Base-by-base conservation (phyloP, 75 land plant species). In the Sequoiadendron giganteum region DNA sequence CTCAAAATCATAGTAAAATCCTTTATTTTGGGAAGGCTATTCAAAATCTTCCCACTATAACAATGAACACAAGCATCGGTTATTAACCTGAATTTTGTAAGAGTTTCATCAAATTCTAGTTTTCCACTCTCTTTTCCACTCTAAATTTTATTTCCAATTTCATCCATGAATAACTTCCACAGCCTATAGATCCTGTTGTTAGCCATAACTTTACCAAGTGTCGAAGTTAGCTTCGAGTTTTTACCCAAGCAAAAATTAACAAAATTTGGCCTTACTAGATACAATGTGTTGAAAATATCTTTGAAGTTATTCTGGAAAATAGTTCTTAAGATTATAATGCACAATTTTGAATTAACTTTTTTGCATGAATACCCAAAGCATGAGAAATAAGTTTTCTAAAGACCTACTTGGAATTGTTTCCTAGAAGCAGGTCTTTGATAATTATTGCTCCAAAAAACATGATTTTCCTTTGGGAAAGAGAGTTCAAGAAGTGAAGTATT, bases 261-360 rank as follows among this genome's bases (percentile, higher is more conserved):
- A 84, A 97, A 95, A 32, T 84, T 87, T 25, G 97, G 95, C 77
- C 93, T 91, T 47, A 93, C 97, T 58, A 95, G 82, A 40, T 93
- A 87, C 39, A 97, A 87, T 15, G 92, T 93, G 85, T 94, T 97
- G 86, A 86, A 94, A 25, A 96, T 92, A 88, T 97, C 98, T 45
- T 86, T 87, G 87, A 95, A 94, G 73, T 96, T 97, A 83, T 97
- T 97, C 91, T 96, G 98, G 85, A 97, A 97, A n/a, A 94, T 91
- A 75, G 98, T 96, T 34, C 99, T 96, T 7, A 98, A 97, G 68
- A 97, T 92, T 55, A 97, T 87, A 39, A 97, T 92, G 2, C 99
- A 89, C 88, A 86, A 80, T 32, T 90, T 76, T 8, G 97, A 94
- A 77, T 92, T 86, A 32, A 97, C 89, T 14, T 90, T 87, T 55